phyloP scores from a whole-genome alignment of 495 filamentous ascomycete genomes.

The Hypoxylon perforatum region DNA sequence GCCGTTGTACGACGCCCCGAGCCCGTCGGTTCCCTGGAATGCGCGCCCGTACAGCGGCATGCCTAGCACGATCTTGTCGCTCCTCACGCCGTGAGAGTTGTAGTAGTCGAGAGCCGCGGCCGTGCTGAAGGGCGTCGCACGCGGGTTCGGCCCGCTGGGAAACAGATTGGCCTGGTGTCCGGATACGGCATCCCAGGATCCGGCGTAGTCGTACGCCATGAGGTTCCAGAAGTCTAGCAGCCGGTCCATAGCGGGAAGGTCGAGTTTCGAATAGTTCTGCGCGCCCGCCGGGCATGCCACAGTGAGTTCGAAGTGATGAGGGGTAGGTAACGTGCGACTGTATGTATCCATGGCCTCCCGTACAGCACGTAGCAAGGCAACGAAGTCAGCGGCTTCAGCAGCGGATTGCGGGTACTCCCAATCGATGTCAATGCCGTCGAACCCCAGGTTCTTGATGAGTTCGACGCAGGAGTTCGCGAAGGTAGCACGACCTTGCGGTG shows the following conservation, averaged over 20 bases:
- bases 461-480: slow-evolving; percentile 78
- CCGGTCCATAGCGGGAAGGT: slow-evolving; percentile 77
- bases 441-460: slow-evolving; percentile 72
- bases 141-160: slow-evolving; percentile 62
- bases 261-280: slow-evolving; percentile 79
- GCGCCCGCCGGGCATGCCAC: slow-evolving; percentile 76
- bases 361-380: slow-evolving; percentile 75
- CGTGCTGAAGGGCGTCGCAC: slow-evolving; percentile 80
- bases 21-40: slow-evolving; percentile 80
- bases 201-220: slow-evolving; percentile 86
- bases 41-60: slow-evolving; percentile 94
- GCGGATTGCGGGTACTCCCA: slow-evolving; percentile 64
- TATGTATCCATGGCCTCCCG: slow-evolving; percentile 71
- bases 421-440: slow-evolving; percentile 71
- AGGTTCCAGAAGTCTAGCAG: slow-evolving; percentile 95
- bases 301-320: slow-evolving; percentile 80
- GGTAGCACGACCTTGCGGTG: slow-evolving; percentile 65
- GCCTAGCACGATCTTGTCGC: slow-evolving; percentile 82
- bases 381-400: slow-evolving; percentile 77
- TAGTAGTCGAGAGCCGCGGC: slow-evolving; percentile 76
- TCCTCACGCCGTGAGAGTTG: slow-evolving; percentile 67
- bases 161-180: slow-evolving; percentile 89
- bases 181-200: slow-evolving; percentile 77
- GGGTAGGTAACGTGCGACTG: slow-evolving; percentile 56
- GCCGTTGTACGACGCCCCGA: slow-evolving; percentile 74